Base-by-base conservation (phyloP, 192 early-diverging fungal species). In the Coemansia sp. region DNA sequence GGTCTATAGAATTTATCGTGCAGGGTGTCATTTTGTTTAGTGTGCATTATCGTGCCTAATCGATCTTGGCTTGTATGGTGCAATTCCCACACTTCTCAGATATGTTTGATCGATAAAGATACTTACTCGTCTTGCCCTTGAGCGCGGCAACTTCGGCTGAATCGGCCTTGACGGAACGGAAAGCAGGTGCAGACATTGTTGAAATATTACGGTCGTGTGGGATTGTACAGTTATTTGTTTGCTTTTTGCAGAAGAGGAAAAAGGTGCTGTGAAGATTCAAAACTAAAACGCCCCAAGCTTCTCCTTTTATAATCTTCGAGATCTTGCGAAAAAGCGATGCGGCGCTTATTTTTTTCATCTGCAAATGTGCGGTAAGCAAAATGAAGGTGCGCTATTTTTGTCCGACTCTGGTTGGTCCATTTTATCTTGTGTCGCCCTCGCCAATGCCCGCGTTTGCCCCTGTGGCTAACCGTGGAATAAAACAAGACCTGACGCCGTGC, bases 1-100 rank as follows among this genome's bases (percentile, higher is more conserved):
- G 85, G 81, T 94, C 92, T 88, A 82, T 16, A 66, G 4, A 27
- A 49, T 18, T n/a, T 9, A 49, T 49, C 16, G 19, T 7, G 18
- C 47, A 32, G 29, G 29, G 29, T 32, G 29, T 32, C 29, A n/a
- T 43, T 43, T 43, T 1, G 13, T 16, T 43, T 43, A 43, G 41
- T 43, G 41, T 43, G 47, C 47, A 8, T 49, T 49, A 20, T 49
- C 47, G 18, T n/a, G 16, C n/a, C 18, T 19, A 16, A 49, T 49
- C 47, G 48, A n/a, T 20, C 48, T 8, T 43, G 4, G 41, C 16
- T 3, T 45, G 16, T 16, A 45, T 45, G 41, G 12, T 45, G 41
- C 14, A 45, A n/a, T 45, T 45, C 41, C 16, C 41, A 45, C 41
- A 45, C 41, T 45, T 45, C 41, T 45, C 41, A 45, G 41, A 45